phyloP scores from a whole-genome alignment of 2,329 filamentous ascomycete species.

The Exophiala sp. region DNA sequence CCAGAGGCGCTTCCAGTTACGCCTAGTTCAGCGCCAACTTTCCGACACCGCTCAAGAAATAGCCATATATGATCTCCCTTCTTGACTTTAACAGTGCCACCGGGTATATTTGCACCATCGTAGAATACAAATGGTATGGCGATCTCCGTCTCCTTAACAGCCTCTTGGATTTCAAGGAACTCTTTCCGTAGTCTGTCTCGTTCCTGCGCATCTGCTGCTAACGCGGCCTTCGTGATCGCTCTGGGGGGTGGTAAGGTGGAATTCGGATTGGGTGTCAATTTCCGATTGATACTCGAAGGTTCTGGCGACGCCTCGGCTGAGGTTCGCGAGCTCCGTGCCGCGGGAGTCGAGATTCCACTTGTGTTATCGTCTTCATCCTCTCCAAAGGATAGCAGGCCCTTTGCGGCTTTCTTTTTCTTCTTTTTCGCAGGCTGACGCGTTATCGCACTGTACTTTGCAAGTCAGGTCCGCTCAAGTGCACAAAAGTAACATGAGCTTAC shows the following conservation, averaged over 20 bases:
- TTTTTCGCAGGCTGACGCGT: slow-evolving; percentile 42
- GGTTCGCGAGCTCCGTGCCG: slow-evolving; percentile 6
- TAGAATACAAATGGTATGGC: slow-evolving; percentile 95
- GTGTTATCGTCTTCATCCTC: slow-evolving; percentile 59
- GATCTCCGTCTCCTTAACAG: slow-evolving; percentile 84
- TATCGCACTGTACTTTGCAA: slow-evolving; percentile 54
- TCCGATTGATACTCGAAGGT: slow-evolving; percentile 21
- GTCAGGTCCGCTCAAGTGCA: slow-evolving; percentile 43
- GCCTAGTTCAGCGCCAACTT: slow-evolving; percentile 79
- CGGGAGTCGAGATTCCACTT: slow-evolving; percentile 31
- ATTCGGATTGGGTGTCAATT: slow-evolving; percentile 44
- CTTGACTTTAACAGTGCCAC: slow-evolving; percentile 78
- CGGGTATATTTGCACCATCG: slow-evolving; percentile 85
- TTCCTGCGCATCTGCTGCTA: slow-evolving; percentile 75
- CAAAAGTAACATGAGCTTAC: slow-evolving; percentile 45
- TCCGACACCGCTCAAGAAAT: slow-evolving; percentile 85
- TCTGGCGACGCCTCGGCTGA: slow-evolving; percentile 19
- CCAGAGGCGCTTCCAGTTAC: slow-evolving; percentile 60
- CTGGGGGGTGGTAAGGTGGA: slow-evolving; percentile 59
- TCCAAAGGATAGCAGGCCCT: slow-evolving; percentile 64
- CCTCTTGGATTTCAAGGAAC: slow-evolving; percentile 77
- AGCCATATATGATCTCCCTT: slow-evolving; percentile 94
- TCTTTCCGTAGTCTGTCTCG: slow-evolving; percentile 72
- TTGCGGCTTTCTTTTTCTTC: slow-evolving; percentile 58
- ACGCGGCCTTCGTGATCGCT: slow-evolving; percentile 68